phyloP scores from a whole-genome alignment of 441 rosid species.

The Gossypium aridum region DNA sequence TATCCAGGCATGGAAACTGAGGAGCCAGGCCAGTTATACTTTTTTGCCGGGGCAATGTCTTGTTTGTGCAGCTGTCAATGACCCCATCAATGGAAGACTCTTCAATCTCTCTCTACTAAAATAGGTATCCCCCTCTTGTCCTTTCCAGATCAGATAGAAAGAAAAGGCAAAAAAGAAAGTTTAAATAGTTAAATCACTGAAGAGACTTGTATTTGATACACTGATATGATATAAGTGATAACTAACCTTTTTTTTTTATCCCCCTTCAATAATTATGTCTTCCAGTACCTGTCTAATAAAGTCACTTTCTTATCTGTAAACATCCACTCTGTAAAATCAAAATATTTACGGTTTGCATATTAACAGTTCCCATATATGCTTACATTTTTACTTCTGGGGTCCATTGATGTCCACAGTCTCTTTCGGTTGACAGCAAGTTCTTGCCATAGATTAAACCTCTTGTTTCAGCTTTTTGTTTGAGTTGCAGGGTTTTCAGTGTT shows the following conservation, averaged over 20 bases:
- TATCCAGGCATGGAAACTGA: conserved; percentile 15
- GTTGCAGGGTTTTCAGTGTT: background rate
- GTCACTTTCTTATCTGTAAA: conserved; percentile 32
- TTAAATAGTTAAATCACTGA: conserved; percentile 29
- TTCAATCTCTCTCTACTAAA: conserved; percentile 22
- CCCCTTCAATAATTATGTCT: conserved; percentile 46
- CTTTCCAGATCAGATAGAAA: conserved; percentile 42
- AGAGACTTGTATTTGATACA: conserved; percentile 24
- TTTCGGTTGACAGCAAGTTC: conserved; percentile 2
- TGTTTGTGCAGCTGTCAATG: conserved; percentile 42
- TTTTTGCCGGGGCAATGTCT: conserved; percentile 23
- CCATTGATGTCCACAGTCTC: conserved; percentile 15
- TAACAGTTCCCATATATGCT: conserved; percentile 24
- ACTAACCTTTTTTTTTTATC: conserved; percentile 30
- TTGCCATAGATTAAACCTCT: conserved; percentile 3
- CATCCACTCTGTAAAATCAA: conserved; percentile 19
- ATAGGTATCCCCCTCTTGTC: conserved; percentile 17
- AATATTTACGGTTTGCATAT: conserved; percentile 22
- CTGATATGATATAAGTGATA: conserved; percentile 12
- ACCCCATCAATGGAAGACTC: conserved; percentile 36
- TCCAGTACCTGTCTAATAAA: conserved; percentile 24
- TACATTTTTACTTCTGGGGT: conserved; percentile 9
- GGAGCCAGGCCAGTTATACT: conserved; percentile 4
- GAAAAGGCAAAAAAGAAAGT: conserved; percentile 30
- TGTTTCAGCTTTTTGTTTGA: conserved; percentile 6